phyloP scores from a whole-genome alignment of 2,329 filamentous ascomycete species.

The Scedosporium boydii region DNA sequence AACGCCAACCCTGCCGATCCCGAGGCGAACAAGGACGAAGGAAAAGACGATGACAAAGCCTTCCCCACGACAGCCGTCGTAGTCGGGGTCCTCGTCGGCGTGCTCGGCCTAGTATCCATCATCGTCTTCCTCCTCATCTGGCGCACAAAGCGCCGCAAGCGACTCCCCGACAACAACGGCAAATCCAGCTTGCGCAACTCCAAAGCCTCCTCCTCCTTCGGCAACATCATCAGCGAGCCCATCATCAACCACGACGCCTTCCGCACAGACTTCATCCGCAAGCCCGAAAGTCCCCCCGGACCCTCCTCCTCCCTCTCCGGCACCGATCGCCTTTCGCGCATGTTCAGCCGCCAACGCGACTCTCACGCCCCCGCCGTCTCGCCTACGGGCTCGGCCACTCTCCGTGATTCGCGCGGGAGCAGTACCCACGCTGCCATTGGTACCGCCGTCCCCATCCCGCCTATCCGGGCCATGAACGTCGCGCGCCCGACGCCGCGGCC shows the following conservation, averaged over 20 bases:
- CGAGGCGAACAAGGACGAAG: background rate
- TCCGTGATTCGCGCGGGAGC: constrained; percentile 7
- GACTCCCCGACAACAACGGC: background rate
- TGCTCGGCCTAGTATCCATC: constrained; percentile 29
- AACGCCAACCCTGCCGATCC: background rate
- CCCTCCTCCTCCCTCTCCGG: constrained; percentile 6
- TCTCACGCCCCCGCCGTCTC: constrained; percentile 8
- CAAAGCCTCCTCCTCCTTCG: constrained; percentile 27
- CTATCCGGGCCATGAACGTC: constrained; percentile 29
- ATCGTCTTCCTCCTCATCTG: constrained; percentile 30
- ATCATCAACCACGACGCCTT: constrained; percentile 33
- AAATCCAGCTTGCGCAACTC: constrained; percentile 14
- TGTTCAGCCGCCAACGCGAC: constrained; percentile 8
- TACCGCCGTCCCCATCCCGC: constrained; percentile 17
- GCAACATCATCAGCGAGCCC: constrained; percentile 45
- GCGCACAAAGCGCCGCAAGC: constrained; percentile 8
- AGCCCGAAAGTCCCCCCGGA: constrained; percentile 13
- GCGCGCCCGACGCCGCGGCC: constrained; percentile 11
- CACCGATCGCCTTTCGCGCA: constrained; percentile 6
- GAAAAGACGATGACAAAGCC: background rate
- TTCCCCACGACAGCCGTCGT: constrained; percentile 26
- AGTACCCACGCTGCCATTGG: constrained; percentile 6
- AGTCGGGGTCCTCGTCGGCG: constrained; percentile 37
- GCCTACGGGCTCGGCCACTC: constrained; percentile 8
- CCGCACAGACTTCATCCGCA: constrained; percentile 45